Base-by-base conservation (phyloP, 176 grass and related monocot species). In the Tuctoria greenei region DNA sequence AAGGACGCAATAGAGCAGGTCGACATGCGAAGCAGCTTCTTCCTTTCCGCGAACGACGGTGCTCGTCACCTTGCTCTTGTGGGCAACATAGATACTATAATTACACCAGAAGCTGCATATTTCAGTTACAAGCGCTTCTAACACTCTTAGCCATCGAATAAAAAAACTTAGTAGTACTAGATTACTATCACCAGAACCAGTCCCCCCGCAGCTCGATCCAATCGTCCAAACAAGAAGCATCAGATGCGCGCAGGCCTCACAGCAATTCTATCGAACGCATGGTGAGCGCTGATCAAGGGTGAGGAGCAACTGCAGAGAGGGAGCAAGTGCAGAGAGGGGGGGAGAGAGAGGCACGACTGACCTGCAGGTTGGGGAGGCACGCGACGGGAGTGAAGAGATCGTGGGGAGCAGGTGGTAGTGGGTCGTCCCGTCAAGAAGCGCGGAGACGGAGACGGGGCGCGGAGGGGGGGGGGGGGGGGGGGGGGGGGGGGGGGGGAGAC, bases 181-280 rank as follows among this genome's bases (percentile, higher is more conserved):
- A 74, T 55, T 73, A 51, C 23, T 8, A 23, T 20, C 15, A 63
- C 9, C 43, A 20, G 31, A 51, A 47, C 2, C 14, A 15, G 2
- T 47, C 16, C 9, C 42, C 56, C 15, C 54, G 4, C 15, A 27
- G 12, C 42, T 13, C 2, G 4, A 12, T 62, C 69, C 14, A 21
- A 66, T 57, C 17, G 14, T 41, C 27, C 4, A 10, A 61, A 28
- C 10, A 59, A 38, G 63, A 51, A 40, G 28, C 15, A 21, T 2
- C 8, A 39, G 20, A 35, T 0, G 20, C 7, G 2, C 18, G 1
- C 41, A 31, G 1, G 10, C 49, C 60, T 66, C 61, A 10, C 43
- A 31, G 54, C 14, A 43, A 86, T 67, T 78, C 44, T 16, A 41
- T 87, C 74, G 74, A 87, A 50, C 85, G 82, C 8, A 12, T 66